Evolutionary conservation across 2,329 filamentous ascomycete genomes (phyloP), one percentile per base, ranked within the genome.

Genomic region (Purpureocillium lavendulum): DNA sequence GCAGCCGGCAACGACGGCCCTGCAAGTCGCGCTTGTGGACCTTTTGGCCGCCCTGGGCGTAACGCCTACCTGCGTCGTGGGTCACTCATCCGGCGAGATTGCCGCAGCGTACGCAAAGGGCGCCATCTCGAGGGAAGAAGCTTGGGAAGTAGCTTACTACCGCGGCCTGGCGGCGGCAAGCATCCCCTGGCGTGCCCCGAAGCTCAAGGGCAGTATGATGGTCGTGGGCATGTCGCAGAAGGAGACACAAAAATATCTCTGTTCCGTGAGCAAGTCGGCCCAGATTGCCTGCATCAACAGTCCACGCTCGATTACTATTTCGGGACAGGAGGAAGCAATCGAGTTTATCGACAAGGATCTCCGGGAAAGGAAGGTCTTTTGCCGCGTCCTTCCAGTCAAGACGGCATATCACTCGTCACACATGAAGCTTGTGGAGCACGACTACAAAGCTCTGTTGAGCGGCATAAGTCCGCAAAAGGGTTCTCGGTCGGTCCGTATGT

Each of bases 61-160:
- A 26, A 36, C 33, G 1, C 61, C 65, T 2, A 44, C 42, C 6
- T 48, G 54, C 14, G 62, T 67, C 4, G 52, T 69, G 7, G 66
- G 67, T 1, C 67, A 71, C 44, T 70, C 67, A 1, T 70, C 66
- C 1, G 67, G 67, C 2, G 67, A 71, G 39, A 63, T 70, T 26
- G 67, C 66, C 1, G 67, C 67, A 7, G 65, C 67, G 1, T 67
- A 62, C 39, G 62, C 66, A 8, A 53, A 52, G 1, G 60, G 57
- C 0, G 54, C 55, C 13, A 51, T 71, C 15, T 54, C 57, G 2
- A 51, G 53, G 15, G 49, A 62, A 35, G 51, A 52, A 6, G 67
- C 66, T 4, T 68, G 64, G 62, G 51, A 59, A 34, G 54, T 66
- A 26, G 60, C 66, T 3, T 69, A 65, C 42, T 55, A 60, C 16